Percentiles rank a stretch among this genome's conserved stretches.
phyloP scores from a whole-genome alignment of 441 rosid genomes.

The Euphorbia celastroides region DNA sequence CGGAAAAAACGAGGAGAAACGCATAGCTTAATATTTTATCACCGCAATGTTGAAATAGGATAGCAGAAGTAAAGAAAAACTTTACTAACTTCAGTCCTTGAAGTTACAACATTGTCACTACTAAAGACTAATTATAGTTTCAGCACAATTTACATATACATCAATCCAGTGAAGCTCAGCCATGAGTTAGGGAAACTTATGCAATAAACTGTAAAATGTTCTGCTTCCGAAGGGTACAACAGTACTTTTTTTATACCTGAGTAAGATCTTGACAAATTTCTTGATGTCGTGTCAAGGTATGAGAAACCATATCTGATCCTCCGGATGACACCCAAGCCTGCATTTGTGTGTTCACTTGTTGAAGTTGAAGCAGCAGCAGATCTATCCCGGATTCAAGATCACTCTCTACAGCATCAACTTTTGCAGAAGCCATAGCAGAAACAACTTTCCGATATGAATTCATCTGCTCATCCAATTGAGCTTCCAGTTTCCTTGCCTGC shows the following conservation, averaged over 20 bases:
- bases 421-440: conserved; percentile 58
- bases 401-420: conserved; percentile 54
- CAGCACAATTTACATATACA: not conserved
- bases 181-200: not conserved
- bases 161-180: not conserved
- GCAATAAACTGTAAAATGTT: not conserved
- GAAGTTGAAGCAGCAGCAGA: conserved; percentile 62
- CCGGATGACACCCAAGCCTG: conserved; percentile 96
- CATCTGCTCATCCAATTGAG: conserved; percentile 98
- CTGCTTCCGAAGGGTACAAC: not conserved
- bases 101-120: not conserved
- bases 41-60: not conserved
- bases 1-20: not conserved
- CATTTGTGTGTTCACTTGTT: conserved; percentile 83
- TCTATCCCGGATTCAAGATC: conserved; percentile 80
- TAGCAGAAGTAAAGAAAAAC: not conserved
- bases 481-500: conserved; percentile 93
- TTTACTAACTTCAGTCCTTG: not conserved
- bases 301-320: conserved; percentile 98
- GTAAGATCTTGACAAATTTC: conserved; percentile 92
- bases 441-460: conserved; percentile 74
- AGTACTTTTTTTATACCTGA: conserved; percentile 42
- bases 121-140: not conserved
- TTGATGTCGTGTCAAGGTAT: conserved; percentile 92
- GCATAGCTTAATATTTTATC: not conserved